Base-by-base conservation (phyloP, 2,329 filamentous ascomycete species). In the Colletotrichum sp. region DNA sequence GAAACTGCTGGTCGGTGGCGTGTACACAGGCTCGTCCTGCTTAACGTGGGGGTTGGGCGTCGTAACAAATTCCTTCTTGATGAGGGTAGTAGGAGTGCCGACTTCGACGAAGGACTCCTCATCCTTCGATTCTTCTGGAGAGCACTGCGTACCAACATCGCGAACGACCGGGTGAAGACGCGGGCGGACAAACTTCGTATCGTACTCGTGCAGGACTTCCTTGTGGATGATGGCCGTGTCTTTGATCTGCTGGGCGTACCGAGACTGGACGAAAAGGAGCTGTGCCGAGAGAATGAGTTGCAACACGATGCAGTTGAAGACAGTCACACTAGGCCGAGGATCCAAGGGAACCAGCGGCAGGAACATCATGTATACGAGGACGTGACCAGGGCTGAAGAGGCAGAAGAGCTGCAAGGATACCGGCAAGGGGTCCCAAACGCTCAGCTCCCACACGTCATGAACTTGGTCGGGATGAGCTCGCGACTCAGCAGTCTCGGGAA, bases 131-230 rank as follows among this genome's bases (percentile, higher is more conserved):
- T 87, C 84, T 18, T 89, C 87, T 62, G 85, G 84, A 52, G 91
- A 92, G 75, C 94, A 93, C 83, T 99, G 96, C 1, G 94, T 97
- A 8, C 92, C 94, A 2, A 96, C 95, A 92, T 92, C 90, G 70
- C 91, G 86, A 78, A 98, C 95, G 7, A 94, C 88, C 9, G 94
- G 95, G 80, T 98, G 95, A n/a, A 98, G 91, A 13, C 93, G 91
- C 3, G 97, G 97, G 81, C 98, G 95, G 1, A 99, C 97, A 81
- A 94, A 98, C 86, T 99, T 99, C 79, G 92, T 95, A 82, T 99
- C 95, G 82, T 99, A 99, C 85, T 99, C 97, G 83, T 96, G 93
- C 85, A 99, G 90, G 7, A 99, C 96, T 84, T 99, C 95, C 80
- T 94, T 95, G 79, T 98, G 95, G 75, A 99, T 94, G 63, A 98